Evolutionary conservation across 345 rosid species (phyloP).

Genomic region (Luvunga scandens): DNA sequence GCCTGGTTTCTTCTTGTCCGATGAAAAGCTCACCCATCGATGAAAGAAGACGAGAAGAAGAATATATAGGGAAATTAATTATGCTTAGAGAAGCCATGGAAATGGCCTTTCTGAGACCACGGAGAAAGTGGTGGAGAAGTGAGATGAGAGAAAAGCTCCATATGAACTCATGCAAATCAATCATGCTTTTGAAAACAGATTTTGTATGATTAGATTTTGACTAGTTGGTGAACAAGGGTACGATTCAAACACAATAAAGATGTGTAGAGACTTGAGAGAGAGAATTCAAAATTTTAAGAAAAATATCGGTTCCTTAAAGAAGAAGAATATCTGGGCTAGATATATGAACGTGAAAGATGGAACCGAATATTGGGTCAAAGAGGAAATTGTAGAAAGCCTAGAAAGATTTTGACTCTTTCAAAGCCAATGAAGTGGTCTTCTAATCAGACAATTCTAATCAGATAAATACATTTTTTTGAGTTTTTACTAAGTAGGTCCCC

Average conservation of each 20-base stretch:
- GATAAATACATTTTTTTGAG: not conserved
- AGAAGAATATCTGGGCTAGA: not conserved
- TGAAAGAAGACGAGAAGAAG: constrained; percentile 13
- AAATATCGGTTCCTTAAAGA: not conserved
- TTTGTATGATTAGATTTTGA: too few species aligned
- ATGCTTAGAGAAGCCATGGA: constrained; percentile 18
- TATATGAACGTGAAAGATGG: not conserved
- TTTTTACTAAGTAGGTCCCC: not conserved
- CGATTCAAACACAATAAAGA: too few species aligned
- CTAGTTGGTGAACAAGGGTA: too few species aligned
- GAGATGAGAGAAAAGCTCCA: constrained; percentile 33
- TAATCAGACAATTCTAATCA: not conserved
- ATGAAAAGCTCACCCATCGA: constrained; percentile 13
- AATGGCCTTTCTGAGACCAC: constrained; percentile 15
- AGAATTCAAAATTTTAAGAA: not conserved
- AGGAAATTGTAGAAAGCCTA: not conserved
- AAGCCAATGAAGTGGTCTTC: constrained; percentile 21
- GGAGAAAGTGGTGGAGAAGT: constrained; percentile 9
- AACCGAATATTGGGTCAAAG: constrained; percentile 15
- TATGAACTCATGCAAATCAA: constrained; percentile 26
- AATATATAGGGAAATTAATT: constrained; percentile 6
- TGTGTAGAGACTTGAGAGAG: too few species aligned
- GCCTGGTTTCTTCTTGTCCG: constrained; percentile 1
- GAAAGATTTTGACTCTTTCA: constrained; percentile 24
- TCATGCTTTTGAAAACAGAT: not conserved